Conservation (phyloP, 1,284 basidiomycete species). For the Leucoagaricus sp. region DNA sequence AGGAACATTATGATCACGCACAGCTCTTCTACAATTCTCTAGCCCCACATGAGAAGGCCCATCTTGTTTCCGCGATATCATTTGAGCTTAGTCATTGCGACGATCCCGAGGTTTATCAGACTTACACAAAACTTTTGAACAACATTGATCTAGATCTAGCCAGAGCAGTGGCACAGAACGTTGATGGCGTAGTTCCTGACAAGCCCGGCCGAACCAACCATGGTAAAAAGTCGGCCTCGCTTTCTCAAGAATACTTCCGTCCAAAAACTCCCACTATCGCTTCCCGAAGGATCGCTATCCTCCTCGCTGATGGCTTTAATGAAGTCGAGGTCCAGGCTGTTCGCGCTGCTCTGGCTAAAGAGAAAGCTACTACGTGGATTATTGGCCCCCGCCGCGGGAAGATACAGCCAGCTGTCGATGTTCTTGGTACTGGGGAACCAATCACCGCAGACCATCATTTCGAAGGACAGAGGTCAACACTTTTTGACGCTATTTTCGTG, state of each 20-base stretch:
- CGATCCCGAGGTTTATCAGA: slow-evolving; percentile 68
- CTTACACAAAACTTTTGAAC: slow-evolving; percentile 65
- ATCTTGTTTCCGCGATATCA: slow-evolving; percentile 65
- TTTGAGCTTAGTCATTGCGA: slow-evolving; percentile 84
- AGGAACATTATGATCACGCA: slow-evolving; percentile 70
- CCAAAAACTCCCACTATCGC: slow-evolving; percentile 67
- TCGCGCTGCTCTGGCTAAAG: slow-evolving; percentile 50
- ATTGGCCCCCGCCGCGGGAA: slow-evolving; percentile 70
- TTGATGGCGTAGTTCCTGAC: slow-evolving; percentile 61
- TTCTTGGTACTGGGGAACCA: slow-evolving; percentile 30
- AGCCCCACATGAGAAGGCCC: slow-evolving; percentile 60
- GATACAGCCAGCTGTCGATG: slow-evolving; percentile 44
- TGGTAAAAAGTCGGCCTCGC: slow-evolving; percentile 50
- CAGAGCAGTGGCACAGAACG: slow-evolving; percentile 59
- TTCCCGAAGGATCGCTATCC: slow-evolving; percentile 71
- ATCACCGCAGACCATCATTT: slow-evolving; percentile 68
- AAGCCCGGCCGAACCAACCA: slow-evolving; percentile 51
- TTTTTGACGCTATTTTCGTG: slow-evolving; percentile 80
- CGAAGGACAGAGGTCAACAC: slow-evolving; percentile 75
- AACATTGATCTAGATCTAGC: slow-evolving; percentile 74
- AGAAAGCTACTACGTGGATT: slow-evolving; percentile 61
- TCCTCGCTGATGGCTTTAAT: slow-evolving; percentile 76
- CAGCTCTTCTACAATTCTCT: slow-evolving; percentile 84
- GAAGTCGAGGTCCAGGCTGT: slow-evolving; percentile 56
- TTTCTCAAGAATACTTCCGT: slow-evolving; percentile 63